Evolutionary conservation across 768 basidiomycete genomes (phyloP).

Genomic region (Amanita muscaria): DNA sequence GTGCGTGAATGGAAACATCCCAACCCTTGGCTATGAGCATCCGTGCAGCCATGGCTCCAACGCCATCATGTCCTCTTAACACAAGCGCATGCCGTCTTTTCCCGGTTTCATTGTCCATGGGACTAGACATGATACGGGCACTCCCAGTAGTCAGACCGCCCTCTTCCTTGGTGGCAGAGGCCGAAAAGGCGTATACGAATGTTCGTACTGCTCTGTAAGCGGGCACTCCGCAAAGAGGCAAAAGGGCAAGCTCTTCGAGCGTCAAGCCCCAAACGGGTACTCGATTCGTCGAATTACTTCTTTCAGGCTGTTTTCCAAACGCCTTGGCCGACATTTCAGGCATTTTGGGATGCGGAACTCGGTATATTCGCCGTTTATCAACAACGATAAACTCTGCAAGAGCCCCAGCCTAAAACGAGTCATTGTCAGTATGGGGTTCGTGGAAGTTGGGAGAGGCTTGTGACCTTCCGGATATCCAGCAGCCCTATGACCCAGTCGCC

Average conservation of each 20-base stretch:
- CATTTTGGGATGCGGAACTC: conserved; percentile 55
- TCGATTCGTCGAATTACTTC: conserved; percentile 11
- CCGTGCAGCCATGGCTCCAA: conserved; percentile 70
- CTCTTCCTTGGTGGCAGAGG: conserved; percentile 6
- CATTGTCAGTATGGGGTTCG: conserved; percentile 32
- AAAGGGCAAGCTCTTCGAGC: conserved; percentile 69
- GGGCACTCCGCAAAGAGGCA: conserved; percentile 73
- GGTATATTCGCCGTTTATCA: conserved; percentile 69
- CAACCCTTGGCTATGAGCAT: conserved; percentile 66
- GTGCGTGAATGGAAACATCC: conserved; percentile 64
- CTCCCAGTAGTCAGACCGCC: not conserved
- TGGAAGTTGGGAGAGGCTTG: conserved; percentile 16
- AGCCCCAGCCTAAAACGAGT: conserved; percentile 42
- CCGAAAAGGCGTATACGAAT: conserved; percentile 39
- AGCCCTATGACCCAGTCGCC: conserved; percentile 88
- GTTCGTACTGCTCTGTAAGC: conserved; percentile 78
- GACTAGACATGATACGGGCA: not conserved
- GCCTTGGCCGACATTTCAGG: conserved; percentile 7
- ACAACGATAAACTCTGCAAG: conserved; percentile 83
- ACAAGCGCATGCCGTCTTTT: conserved; percentile 41
- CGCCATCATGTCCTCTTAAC: conserved; percentile 64
- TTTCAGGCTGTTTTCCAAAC: conserved; percentile 10
- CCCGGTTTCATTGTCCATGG: conserved; percentile 13
- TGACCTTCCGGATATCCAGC: conserved; percentile 71
- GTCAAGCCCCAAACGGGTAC: conserved; percentile 21